Base-by-base conservation (phyloP, 495 filamentous ascomycete species). In the Daldinia decipiens region DNA sequence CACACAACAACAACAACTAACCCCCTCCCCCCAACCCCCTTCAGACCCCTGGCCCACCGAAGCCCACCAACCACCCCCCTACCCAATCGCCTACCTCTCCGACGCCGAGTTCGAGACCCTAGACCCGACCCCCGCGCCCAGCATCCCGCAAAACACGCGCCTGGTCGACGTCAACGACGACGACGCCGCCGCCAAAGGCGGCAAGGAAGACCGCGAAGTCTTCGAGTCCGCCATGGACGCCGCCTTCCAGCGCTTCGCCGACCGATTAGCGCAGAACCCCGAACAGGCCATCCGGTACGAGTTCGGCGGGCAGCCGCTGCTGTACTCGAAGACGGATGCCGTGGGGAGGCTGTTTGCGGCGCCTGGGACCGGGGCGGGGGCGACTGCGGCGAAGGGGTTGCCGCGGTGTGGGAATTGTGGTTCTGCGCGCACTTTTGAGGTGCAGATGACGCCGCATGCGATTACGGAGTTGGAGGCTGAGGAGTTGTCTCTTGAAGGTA, bases 211-310 rank as follows among this genome's bases (percentile, higher is more conserved):
- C 62, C 93, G 91, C 77, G 92, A 93, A 36, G 87, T 89, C 0
- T 96, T 92, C 77, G 95, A 98, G 74, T 92, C 89, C 26, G 85
- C 80, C 38, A 86, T 96, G 75, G 95, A 99, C 82, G 91, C 89
- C 52, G 89, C 90, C 0, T 99, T 99, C 82, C 93, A 97, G 77
- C 90, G 88, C 61, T 93, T 99, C 77, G 94, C 96, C 0, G 94
- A 94, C 73, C 83, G 93, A 2, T 84, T 98, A 7, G 88, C 87
- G 0, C 92, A 98, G 77, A 99, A 99, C 79, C 93, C 95, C 0
- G 93, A 97, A 68, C 95, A 99, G 74, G 90, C 94, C 13, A 88
- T 99, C 36, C 89, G 96, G 45, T 99, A 98, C 75, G 94, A 98
- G 77, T 96, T 93, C 78, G 83, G 81, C 1, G 96, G 95, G 0